These are phyloP conservation scores for Sphagnum tenellum DNA, from an alignment of 225 moss, liverwort and hornwort species.

Conservation along the genomic window DNA sequence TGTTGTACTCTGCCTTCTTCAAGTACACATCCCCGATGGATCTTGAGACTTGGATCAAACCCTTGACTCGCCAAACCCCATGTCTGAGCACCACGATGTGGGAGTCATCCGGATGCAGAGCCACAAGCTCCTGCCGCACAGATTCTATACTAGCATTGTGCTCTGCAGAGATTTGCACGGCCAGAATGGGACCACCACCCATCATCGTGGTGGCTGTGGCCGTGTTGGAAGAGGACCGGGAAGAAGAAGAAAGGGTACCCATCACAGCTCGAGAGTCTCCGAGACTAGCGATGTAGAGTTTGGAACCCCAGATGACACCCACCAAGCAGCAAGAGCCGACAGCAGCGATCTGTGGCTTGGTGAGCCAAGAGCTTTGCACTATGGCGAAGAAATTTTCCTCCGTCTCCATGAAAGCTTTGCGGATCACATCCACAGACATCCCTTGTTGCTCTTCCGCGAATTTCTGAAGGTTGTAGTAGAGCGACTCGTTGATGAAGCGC, in stretches of 20 bases:
- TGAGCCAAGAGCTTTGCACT: constrained; percentile 65
- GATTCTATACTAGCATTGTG: constrained; percentile 92
- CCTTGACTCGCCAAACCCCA: constrained; percentile 97
- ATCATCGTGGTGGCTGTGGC: too few species aligned
- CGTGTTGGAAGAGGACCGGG: neutral
- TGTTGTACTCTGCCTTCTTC: constrained; percentile 84
- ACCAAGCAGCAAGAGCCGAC: constrained; percentile 88
- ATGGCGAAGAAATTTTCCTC: constrained; percentile 60
- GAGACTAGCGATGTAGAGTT: constrained; percentile 74
- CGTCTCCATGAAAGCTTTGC: constrained; percentile 69
- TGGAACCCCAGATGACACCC: constrained; percentile 71
- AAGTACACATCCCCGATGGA: constrained; percentile 93
- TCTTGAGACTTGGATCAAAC: constrained; percentile 90
- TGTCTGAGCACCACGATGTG: constrained; percentile 93
- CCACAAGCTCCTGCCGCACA: constrained; percentile 68
- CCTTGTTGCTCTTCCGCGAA: constrained; percentile 52
- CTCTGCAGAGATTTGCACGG: constrained; percentile 67
- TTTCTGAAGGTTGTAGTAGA: constrained; percentile 41
- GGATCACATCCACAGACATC: constrained; percentile 63
- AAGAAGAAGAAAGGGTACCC: constrained; percentile 43
- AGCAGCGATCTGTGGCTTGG: constrained; percentile 84
- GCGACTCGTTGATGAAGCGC: constrained; percentile 65
- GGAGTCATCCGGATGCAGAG: constrained; percentile 78
- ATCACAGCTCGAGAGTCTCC: constrained; percentile 96
- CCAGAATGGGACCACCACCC: constrained; percentile 26